Conservation (phyloP, 495 filamentous ascomycete species). For the Hyaloscypha variabilis region DNA sequence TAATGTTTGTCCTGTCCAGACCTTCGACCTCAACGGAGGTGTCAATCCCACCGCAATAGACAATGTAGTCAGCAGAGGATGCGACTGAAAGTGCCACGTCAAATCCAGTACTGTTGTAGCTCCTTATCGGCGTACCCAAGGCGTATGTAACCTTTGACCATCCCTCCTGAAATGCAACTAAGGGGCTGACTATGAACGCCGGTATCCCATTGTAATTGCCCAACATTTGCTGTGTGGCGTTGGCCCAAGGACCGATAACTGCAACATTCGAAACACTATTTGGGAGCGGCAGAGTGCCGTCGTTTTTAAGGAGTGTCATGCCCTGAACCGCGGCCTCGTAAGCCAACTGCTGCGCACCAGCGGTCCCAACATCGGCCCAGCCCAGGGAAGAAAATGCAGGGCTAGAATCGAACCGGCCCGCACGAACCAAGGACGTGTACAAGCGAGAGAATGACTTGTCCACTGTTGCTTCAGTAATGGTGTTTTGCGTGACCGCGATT, state of each 20-base stretch:
- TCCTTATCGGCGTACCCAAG: conserved; percentile 40
- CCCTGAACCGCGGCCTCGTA: conserved; percentile 60
- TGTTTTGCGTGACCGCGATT: conserved; percentile 55
- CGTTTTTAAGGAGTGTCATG: conserved; percentile 62
- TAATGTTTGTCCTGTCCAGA: conserved; percentile 51
- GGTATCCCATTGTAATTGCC: conserved; percentile 61
- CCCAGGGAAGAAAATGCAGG: conserved; percentile 47
- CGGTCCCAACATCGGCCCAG: conserved; percentile 54
- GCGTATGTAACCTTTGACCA: conserved; percentile 50
- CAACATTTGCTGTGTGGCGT: conserved; percentile 60
- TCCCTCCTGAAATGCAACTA: conserved; percentile 46
- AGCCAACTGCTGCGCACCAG: conserved; percentile 55
- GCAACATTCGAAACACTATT: conserved; percentile 48
- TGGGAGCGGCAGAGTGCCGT: conserved; percentile 53
- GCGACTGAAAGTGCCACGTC: conserved; percentile 47
- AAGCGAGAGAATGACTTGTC: conserved; percentile 55
- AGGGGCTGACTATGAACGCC: conserved; percentile 55
- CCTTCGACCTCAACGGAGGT: conserved; percentile 55
- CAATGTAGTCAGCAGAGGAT: conserved; percentile 52
- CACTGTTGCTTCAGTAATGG: conserved; percentile 48
- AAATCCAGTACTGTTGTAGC: too few species aligned
- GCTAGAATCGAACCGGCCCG: conserved; percentile 59
- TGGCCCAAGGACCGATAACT: conserved; percentile 59
- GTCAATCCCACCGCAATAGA: conserved; percentile 61
- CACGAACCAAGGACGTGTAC: conserved; percentile 54